These are phyloP conservation scores for Phaeophleospora eucalypticola DNA, from an alignment of 2,329 filamentous ascomycete genomes.

Conservation along the genomic window DNA sequence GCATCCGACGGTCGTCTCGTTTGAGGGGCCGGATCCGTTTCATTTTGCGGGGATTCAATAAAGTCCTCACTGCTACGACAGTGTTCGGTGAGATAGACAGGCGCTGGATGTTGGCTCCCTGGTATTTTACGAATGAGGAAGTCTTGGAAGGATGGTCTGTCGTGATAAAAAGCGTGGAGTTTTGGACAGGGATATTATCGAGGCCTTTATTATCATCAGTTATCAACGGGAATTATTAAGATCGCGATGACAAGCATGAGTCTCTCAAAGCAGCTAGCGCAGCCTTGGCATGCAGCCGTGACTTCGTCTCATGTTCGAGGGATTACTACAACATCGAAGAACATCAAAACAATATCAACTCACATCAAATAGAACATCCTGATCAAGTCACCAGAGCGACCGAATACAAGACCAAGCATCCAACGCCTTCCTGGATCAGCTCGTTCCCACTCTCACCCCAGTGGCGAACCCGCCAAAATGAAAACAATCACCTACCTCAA, in stretches of 20 bases:
- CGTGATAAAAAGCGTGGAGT: too few species aligned
- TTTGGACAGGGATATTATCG: too few species aligned
- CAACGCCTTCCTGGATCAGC: background rate
- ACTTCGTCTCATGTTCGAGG: background rate
- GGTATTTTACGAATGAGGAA: too few species aligned
- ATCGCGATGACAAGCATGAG: background rate
- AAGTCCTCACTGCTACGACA: too few species aligned
- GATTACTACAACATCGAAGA: background rate
- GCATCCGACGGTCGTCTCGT: constrained; percentile 19
- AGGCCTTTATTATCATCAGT: too few species aligned
- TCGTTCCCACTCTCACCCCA: background rate
- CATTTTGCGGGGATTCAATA: constrained; percentile 25
- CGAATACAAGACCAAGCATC: background rate
- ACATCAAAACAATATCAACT: background rate
- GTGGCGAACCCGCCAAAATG: constrained; percentile 35
- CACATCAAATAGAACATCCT: background rate
- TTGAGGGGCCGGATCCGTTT: constrained; percentile 23
- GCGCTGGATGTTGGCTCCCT: too few species aligned
- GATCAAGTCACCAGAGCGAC: background rate
- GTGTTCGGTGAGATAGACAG: too few species aligned
- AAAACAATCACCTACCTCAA: constrained; percentile 55
- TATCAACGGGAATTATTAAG: too few species aligned
- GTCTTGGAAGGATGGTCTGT: too few species aligned
- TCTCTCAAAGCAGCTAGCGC: background rate
- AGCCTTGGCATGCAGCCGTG: too few species aligned